Percentiles rank a stretch among this genome's conserved stretches.
phyloP scores from a whole-genome alignment of 176 grass and related monocot species.

The Eremochloa ophiuroides region DNA sequence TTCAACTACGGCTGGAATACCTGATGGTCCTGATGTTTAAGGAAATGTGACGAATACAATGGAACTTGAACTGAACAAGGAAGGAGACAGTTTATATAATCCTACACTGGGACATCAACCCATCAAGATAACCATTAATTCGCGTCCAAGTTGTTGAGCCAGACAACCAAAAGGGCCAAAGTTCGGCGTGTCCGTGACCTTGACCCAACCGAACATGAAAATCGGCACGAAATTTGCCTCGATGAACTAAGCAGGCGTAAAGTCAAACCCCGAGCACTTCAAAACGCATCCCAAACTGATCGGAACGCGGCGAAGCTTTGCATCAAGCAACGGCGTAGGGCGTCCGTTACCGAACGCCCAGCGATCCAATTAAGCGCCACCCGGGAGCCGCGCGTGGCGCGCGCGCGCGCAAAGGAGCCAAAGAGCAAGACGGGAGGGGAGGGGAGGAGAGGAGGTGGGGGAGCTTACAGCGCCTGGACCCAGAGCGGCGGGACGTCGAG shows the following conservation, averaged over 20 bases:
- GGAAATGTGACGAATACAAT: not conserved
- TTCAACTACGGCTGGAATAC: not conserved
- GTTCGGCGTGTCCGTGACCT: not conserved
- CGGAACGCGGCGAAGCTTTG: not conserved
- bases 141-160: not conserved
- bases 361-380: not conserved
- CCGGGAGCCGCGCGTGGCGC: not conserved
- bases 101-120: not conserved
- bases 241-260: not conserved
- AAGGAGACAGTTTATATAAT: not conserved
- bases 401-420: not conserved
- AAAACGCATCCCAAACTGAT: not conserved
- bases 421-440: not conserved
- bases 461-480: constrained; percentile 67
- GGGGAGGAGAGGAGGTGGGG: too few species aligned
- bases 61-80: not conserved
- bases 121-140: not conserved
- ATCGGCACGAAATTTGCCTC: not conserved
- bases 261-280: not conserved
- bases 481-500: constrained; percentile 67
- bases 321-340: not conserved
- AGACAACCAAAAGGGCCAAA: not conserved
- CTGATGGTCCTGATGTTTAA: not conserved
- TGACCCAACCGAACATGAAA: not conserved
- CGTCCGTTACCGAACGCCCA: not conserved